Evolutionary conservation across 495 filamentous ascomycete genomes (phyloP).

Genomic region (Hypoxylon rickii): DNA sequence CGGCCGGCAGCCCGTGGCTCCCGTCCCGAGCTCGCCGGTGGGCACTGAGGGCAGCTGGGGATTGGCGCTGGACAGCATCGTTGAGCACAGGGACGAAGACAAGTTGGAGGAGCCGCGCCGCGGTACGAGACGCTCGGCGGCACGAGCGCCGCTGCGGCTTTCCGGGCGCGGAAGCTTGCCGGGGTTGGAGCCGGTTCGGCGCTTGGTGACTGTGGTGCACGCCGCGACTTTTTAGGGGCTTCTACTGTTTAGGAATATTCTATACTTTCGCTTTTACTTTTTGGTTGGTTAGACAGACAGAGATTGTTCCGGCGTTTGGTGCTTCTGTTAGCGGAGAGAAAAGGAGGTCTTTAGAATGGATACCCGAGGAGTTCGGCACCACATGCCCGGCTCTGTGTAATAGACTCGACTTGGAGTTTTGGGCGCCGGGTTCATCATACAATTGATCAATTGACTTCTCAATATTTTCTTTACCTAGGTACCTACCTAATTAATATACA

Average conservation of each 20-base stretch:
- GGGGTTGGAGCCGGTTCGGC: conserved; percentile 5
- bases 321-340: too few species aligned
- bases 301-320: too few species aligned
- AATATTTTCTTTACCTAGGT: neutral
- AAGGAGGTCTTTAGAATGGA: too few species aligned
- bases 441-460: too few species aligned
- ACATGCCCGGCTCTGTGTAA: too few species aligned
- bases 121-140: neutral
- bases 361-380: too few species aligned
- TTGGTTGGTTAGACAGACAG: too few species aligned
- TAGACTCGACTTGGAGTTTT: too few species aligned
- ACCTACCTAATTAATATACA: neutral
- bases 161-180: neutral
- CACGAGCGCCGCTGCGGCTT: neutral
- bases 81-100: neutral
- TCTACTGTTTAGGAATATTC: too few species aligned
- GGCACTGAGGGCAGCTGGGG: neutral
- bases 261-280: too few species aligned
- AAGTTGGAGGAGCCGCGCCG: neutral
- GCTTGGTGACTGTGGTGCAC: conserved; percentile 3
- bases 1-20: too few species aligned
- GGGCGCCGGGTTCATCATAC: too few species aligned
- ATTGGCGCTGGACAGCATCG: conserved; percentile 2
- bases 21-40: neutral
- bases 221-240: conserved; percentile 15